Percentiles rank a stretch among this genome's conserved stretches.
Conservation (phyloP, 163 green algal genomes). For the Chlorella variabilis region DNA sequence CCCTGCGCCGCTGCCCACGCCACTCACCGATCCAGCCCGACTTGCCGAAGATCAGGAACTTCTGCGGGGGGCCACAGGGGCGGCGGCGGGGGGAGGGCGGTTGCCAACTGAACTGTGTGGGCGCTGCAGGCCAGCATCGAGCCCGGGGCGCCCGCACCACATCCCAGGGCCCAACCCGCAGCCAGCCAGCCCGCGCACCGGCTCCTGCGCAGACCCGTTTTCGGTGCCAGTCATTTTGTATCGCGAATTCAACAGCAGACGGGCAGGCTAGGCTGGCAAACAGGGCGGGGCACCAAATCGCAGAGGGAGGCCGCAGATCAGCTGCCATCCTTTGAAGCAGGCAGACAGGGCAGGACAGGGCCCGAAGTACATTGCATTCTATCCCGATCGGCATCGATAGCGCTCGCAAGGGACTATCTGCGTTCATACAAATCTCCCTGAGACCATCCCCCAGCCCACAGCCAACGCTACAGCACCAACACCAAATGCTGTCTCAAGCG, state of each 20-base stretch:
- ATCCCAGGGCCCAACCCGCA: background rate
- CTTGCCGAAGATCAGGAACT: conserved; percentile 94
- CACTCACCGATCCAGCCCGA: conserved; percentile 32
- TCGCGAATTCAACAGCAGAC: background rate
- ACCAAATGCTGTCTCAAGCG: background rate
- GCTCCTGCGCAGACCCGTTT: background rate
- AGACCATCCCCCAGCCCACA: no score
- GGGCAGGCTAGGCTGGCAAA: no score
- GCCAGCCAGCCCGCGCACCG: background rate
- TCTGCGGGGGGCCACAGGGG: conserved; percentile 43
- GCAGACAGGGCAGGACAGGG: no score
- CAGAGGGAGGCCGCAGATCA: no score
- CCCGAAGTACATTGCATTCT: no score
- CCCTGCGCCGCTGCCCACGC: background rate
- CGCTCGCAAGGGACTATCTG: no score
- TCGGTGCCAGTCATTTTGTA: background rate
- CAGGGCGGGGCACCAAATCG: no score
- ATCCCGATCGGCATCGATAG: no score
- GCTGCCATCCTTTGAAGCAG: no score
- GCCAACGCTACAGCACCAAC: no score
- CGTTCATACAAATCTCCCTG: no score
- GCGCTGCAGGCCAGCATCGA: background rate
- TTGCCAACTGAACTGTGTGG: conserved; percentile 8
- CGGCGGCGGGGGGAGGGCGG: background rate
- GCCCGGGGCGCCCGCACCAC: no score